Evolutionary conservation across 768 basidiomycete genomes (phyloP), one percentile per base, ranked within the genome.

Genomic region (Trametes gibbosa): DNA sequence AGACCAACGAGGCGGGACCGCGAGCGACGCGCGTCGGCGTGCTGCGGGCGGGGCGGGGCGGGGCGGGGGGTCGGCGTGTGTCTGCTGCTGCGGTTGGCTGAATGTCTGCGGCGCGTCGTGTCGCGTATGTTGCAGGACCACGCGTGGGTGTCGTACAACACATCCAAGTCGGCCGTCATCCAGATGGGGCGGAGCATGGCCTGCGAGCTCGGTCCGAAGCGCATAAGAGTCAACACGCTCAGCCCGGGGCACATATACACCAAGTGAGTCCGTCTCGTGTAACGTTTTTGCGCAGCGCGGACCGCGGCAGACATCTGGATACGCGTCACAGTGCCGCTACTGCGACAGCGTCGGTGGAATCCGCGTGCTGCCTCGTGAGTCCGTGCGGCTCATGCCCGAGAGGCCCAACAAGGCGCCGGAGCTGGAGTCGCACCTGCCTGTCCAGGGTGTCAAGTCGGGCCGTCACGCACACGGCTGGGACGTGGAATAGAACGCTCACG

Each of bases 161-260:
- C 81, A 48, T 87, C 85, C 74, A 92, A 92, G 72, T 82, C 85
- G 1, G 89, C 84, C 5, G 87, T 92, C 17, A 72, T 90, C 41
- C 89, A 92, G 72, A 90, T 90, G 87, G 84, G 78, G 5, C 82
- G 90, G 42, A 89, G 86, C 69, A 86, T 92, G 87, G 89, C 89
- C 3, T 90, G 87, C 67, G 89, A 92, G 68, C 78, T 92, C 1
- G 90, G 87, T 1, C 73, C 68, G 35, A 75, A 84, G 69, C 73
- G 77, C 2, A 90, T 92, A 50, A 79, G 90, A 3, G 87, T 90
- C 58, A 92, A 92, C 70, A 77, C 84, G 13, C 76, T 92, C 50
- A 90, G 89, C 10, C 89, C 89, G 0, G 89, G 90, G 3, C 81
- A 89, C 66, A 88, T 90, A 25, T 87, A 87, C 67, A 90, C 88